Conservation (phyloP, 83 land plant genomes). For the Picea abies region DNA sequence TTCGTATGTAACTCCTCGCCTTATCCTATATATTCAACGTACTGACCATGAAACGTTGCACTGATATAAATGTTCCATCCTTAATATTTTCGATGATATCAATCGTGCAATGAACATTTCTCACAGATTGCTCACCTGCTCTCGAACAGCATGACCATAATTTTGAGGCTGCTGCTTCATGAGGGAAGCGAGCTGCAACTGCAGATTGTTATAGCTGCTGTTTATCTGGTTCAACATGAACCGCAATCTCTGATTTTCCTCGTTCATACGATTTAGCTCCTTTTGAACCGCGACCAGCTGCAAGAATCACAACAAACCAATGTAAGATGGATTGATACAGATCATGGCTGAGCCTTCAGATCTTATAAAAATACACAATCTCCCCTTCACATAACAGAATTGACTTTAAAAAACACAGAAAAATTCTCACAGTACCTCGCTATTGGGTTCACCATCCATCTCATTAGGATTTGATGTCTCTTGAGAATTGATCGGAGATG, state of each 20-base stretch:
- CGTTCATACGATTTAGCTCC: slow-evolving; percentile 52
- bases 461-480: background rate
- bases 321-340: background rate
- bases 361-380: background rate
- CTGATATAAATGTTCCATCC: too few relatives aligned
- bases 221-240: slow-evolving; percentile 52
- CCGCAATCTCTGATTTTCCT: slow-evolving; percentile 63
- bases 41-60: too few relatives aligned
- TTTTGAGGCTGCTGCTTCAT: slow-evolving; percentile 42
- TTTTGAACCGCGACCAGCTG: slow-evolving; percentile 48
- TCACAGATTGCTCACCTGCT: background rate
- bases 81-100: too few relatives aligned
- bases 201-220: slow-evolving; percentile 46
- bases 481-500: background rate
- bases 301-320: slow-evolving; percentile 1
- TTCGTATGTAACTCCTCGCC: too few relatives aligned
- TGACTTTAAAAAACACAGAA: too few relatives aligned
- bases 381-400: background rate
- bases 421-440: background rate
- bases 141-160: background rate
- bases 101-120: background rate
- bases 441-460: background rate
- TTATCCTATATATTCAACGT: too few relatives aligned
- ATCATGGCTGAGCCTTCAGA: background rate
- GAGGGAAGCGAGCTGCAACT: slow-evolving; percentile 44